Percentiles rank a stretch among this genome's conserved stretches.
Conservation (phyloP, 2,329 filamentous ascomycete genomes). For the Pseudopyricularia javanii region DNA sequence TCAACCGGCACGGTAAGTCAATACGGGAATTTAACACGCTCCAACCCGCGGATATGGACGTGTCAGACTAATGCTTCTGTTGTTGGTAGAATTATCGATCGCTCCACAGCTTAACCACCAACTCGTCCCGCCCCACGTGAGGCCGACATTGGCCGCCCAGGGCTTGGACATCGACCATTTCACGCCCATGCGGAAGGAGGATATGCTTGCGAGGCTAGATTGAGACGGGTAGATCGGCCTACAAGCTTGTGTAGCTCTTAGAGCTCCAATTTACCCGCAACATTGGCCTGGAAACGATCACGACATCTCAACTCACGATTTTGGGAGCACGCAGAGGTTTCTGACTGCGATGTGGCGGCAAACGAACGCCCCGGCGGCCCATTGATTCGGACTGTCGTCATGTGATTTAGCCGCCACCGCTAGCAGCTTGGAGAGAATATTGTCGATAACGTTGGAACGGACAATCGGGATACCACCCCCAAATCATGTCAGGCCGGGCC, state of each 20-base stretch:
- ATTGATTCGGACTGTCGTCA: background rate
- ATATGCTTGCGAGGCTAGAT: constrained; percentile 97
- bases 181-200: constrained; percentile 78
- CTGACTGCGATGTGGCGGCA: constrained; percentile 2
- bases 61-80: background rate
- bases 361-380: background rate
- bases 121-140: constrained; percentile 76
- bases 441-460: constrained; percentile 1
- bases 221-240: constrained; percentile 35
- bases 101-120: constrained; percentile 75
- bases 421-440: background rate
- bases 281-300: constrained; percentile 5
- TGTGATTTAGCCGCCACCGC: background rate
- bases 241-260: background rate
- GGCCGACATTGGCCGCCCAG: constrained; percentile 57
- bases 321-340: background rate
- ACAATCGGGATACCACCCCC: background rate
- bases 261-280: constrained; percentile 1
- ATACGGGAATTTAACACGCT: constrained; percentile 1
- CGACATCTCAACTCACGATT: constrained; percentile 2
- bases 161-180: constrained; percentile 92
- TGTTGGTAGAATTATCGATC: constrained; percentile 80
- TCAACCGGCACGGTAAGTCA: constrained; percentile 76
- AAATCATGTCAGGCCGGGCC: background rate
- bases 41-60: background rate